Conservation (phyloP, 495 filamentous ascomycete species). For the Immersiella caudata region DNA sequence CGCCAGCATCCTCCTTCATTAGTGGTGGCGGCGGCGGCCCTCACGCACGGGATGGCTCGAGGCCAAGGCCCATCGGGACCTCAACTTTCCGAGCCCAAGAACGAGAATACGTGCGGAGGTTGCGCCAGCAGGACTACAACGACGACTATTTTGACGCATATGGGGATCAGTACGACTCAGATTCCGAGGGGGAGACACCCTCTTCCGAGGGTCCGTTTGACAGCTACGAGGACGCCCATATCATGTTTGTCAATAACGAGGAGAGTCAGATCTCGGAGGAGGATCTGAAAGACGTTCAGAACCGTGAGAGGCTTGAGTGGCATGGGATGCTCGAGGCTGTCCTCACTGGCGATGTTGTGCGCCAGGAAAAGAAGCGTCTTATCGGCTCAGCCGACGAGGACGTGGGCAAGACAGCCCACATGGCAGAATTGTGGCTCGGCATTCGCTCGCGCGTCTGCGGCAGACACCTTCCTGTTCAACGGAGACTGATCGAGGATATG, state of each 20-base stretch:
- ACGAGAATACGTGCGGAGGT: slow-evolving; percentile 51
- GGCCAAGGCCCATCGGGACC: slow-evolving; percentile 77
- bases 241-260: slow-evolving; percentile 82
- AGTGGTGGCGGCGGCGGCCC: slow-evolving; percentile 62
- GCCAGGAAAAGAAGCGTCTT: slow-evolving; percentile 94
- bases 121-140: slow-evolving; percentile 60
- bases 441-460: slow-evolving; percentile 81
- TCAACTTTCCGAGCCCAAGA: slow-evolving; percentile 59
- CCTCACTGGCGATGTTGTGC: slow-evolving; percentile 93
- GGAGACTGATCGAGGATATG: slow-evolving; percentile 79
- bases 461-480: slow-evolving; percentile 77
- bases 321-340: slow-evolving; percentile 97
- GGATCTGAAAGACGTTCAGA: slow-evolving; percentile 84
- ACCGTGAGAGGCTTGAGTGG: slow-evolving; percentile 93
- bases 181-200: slow-evolving; percentile 82
- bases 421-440: slow-evolving; percentile 87
- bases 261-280: slow-evolving; percentile 86
- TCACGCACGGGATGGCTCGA: slow-evolving; percentile 76
- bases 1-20: slow-evolving; percentile 36
- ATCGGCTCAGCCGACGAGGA: slow-evolving; percentile 78
- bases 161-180: slow-evolving; percentile 73
- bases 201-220: slow-evolving; percentile 82
- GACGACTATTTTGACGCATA: slow-evolving; percentile 79
- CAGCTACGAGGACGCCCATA: slow-evolving; percentile 86
- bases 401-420: slow-evolving; percentile 69